Evolutionary conservation across 352 stramenopile species (phyloP).

Genomic region (Pythium angustatum): DNA sequence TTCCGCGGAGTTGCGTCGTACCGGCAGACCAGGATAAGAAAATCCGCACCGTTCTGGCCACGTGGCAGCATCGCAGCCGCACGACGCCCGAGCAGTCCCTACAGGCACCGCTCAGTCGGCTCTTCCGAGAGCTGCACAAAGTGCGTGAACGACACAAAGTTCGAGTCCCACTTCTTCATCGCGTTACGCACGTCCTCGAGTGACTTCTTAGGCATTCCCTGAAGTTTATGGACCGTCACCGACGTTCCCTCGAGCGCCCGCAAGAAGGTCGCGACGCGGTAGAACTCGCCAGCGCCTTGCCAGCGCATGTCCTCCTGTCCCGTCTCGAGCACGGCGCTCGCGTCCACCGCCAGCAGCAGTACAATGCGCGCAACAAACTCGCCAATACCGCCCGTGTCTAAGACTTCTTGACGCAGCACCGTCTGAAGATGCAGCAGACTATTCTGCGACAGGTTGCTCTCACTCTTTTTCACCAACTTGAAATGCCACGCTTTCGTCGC

Average conservation of each 20-base stretch:
- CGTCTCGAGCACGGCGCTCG: slow-evolving; percentile 6
- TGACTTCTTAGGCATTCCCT: slow-evolving; percentile 7
- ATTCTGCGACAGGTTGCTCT: slow-evolving; percentile 4
- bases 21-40: slow-evolving; percentile 30
- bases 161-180: background rate
- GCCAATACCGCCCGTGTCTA: slow-evolving; percentile 25
- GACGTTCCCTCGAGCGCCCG: background rate
- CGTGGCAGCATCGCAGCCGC: slow-evolving; percentile 24
- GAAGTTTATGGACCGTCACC: background rate
- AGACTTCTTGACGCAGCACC: slow-evolving; percentile 26
- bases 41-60: slow-evolving; percentile 8
- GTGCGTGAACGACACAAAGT: slow-evolving; percentile 30
- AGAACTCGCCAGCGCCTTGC: slow-evolving; percentile 8
- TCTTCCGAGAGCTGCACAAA: slow-evolving; percentile 30
- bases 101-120: slow-evolving; percentile 29
- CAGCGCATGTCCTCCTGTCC: background rate
- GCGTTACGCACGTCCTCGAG: background rate
- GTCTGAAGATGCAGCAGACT: slow-evolving; percentile 28
- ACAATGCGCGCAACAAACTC: slow-evolving; percentile 30
- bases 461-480: slow-evolving; percentile 11
- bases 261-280: slow-evolving; percentile 16
- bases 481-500: slow-evolving; percentile 28
- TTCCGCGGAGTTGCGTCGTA: background rate
- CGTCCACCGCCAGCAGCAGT: slow-evolving; percentile 34
- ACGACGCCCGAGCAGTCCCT: slow-evolving; percentile 29